Conservation (phyloP, 352 stramenopile genomes). For the Phytophthora ohioensis region DNA sequence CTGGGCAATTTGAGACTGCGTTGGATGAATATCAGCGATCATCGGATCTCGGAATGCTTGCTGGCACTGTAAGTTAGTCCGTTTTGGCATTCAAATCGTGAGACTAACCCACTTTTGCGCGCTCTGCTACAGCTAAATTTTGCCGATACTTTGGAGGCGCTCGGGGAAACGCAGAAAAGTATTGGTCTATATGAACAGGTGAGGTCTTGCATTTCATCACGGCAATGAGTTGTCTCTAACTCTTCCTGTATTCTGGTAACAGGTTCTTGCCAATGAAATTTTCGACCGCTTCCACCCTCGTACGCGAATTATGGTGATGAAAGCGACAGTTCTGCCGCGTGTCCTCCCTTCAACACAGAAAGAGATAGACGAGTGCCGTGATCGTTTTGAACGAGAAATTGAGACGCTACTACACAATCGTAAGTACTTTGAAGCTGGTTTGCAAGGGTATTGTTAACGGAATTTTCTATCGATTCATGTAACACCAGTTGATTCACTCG, state of each 20-base stretch:
- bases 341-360: conserved; percentile 64
- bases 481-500: conserved; percentile 40
- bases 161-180: conserved; percentile 66
- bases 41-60: conserved; percentile 48
- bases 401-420: conserved; percentile 43
- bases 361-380: conserved; percentile 56
- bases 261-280: conserved; percentile 43
- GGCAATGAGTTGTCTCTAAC: neutral
- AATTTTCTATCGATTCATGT: neutral
- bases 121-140: conserved; percentile 52
- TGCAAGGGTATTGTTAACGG: neutral
- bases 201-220: neutral
- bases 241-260: conserved; percentile 4
- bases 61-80: conserved; percentile 51
- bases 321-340: conserved; percentile 67
- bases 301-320: conserved; percentile 65
- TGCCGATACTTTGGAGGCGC: conserved; percentile 60
- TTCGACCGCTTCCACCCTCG: conserved; percentile 32
- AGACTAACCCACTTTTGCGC: conserved; percentile 7
- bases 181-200: conserved; percentile 66
- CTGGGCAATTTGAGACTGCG: conserved; percentile 65
- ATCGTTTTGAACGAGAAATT: conserved; percentile 55
- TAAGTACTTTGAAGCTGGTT: conserved; percentile 33
- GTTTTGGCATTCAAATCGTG: neutral
- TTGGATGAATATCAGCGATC: conserved; percentile 64